Conservation (phyloP, 2,329 filamentous ascomycete genomes). For the Penicillium sp. region DNA sequence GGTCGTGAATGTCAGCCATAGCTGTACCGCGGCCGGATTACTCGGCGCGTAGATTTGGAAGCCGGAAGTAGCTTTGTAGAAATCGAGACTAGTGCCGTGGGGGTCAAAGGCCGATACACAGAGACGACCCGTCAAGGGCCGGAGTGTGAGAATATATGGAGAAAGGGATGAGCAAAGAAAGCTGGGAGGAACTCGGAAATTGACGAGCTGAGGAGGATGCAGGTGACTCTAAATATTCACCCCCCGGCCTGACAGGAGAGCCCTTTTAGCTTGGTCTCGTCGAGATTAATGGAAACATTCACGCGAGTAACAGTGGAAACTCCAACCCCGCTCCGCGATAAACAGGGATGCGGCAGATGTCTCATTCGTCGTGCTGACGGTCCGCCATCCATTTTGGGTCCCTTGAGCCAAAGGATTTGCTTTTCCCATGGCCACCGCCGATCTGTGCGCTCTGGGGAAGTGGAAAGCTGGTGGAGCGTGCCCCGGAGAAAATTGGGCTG, state of each 20-base stretch:
- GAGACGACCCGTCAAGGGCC: neutral
- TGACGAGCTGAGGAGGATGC: neutral
- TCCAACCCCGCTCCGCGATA: neutral
- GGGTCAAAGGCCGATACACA: neutral
- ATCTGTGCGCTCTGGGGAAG: neutral
- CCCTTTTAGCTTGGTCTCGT: neutral
- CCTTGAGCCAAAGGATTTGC: neutral
- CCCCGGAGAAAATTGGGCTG: neutral
- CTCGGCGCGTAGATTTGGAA: neutral
- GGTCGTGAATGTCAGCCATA: slow-evolving; percentile 17
- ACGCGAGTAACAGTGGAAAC: neutral
- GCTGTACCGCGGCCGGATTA: neutral
- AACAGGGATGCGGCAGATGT: neutral
- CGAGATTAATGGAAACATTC: too few relatives aligned
- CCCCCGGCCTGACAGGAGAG: neutral
- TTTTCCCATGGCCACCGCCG: neutral
- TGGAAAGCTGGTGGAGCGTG: neutral
- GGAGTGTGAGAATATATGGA: neutral
- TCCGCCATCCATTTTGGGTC: neutral
- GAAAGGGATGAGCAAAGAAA: neutral
- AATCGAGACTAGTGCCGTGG: neutral
- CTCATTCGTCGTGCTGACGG: neutral
- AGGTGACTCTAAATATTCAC: slow-evolving; percentile 4
- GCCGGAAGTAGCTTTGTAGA: neutral
- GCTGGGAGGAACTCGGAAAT: neutral